These are phyloP conservation scores for Excoecaria agallocha DNA, from an alignment of 345 rosid genomes.

Conservation along the genomic window DNA sequence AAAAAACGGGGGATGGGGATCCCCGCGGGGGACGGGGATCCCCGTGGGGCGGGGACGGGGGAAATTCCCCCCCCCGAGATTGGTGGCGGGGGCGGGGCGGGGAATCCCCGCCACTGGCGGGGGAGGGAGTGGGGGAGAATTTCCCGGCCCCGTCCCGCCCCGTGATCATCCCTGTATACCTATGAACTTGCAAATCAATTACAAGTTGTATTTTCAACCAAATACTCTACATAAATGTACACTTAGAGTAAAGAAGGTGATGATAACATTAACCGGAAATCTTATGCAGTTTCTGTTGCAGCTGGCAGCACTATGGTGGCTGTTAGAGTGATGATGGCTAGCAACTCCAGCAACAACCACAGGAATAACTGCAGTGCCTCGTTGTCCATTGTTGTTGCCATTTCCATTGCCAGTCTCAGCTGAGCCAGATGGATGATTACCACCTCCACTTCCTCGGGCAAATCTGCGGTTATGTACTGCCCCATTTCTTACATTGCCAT, in stretches of 20 bases:
- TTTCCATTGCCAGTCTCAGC: background rate
- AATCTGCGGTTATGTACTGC: background rate
- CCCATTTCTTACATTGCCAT: background rate
- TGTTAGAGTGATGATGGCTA: constrained; percentile 23
- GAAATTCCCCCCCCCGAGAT: too few species aligned
- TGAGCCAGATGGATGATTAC: constrained; percentile 5
- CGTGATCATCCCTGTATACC: too few species aligned
- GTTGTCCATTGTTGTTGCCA: background rate
- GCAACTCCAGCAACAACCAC: constrained; percentile 26
- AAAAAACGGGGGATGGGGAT: too few species aligned
- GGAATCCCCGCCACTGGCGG: too few species aligned
- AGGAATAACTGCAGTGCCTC: constrained; percentile 19
- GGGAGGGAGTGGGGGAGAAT: too few species aligned
- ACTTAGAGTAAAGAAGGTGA: background rate
- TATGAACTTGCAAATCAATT: too few species aligned
- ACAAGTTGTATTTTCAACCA: background rate
- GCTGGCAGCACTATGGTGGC: constrained; percentile 17
- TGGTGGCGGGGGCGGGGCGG: too few species aligned
- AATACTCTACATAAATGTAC: background rate
- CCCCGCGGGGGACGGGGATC: too few species aligned
- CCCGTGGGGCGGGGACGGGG: too few species aligned
- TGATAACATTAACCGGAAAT: background rate
- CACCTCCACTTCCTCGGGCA: background rate
- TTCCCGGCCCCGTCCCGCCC: too few species aligned
- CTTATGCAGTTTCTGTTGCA: background rate